Percentiles rank a stretch among this genome's conserved stretches.
Conservation (phyloP, 202 grass and related monocot genomes). For the Hordeum pubiflorum region DNA sequence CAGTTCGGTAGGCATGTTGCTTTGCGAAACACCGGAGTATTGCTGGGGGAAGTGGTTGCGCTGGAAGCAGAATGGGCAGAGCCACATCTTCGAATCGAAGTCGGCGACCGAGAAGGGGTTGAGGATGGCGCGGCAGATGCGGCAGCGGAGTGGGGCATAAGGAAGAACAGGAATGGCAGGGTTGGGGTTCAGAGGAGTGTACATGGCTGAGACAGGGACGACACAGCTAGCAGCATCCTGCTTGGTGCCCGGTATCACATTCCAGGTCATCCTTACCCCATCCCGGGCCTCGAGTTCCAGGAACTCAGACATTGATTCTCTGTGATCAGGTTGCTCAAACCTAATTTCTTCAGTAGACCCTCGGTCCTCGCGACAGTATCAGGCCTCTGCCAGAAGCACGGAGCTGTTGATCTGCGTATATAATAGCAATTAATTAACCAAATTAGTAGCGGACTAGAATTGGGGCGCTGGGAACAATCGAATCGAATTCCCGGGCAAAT, state of each 20-base stretch:
- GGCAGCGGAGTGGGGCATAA: conserved; percentile 68
- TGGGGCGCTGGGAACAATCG: not conserved
- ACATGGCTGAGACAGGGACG: conserved; percentile 64
- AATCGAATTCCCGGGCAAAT: not conserved
- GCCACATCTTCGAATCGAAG: conserved; percentile 82
- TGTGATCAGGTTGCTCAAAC: conserved; percentile 4
- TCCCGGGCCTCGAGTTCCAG: conserved; percentile 76
- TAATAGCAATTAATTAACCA: not conserved
- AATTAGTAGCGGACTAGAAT: not conserved
- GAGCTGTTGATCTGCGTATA: not conserved
- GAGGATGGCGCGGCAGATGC: conserved; percentile 76
- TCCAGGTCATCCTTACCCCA: conserved; percentile 94
- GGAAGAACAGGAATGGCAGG: conserved; percentile 53
- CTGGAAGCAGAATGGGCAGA: conserved; percentile 90
- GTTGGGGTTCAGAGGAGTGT: conserved; percentile 74
- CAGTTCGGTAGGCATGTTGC: conserved; percentile 73
- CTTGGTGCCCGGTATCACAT: conserved; percentile 80
- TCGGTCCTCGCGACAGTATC: not conserved
- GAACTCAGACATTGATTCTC: conserved; percentile 72
- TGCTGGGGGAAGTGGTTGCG: conserved; percentile 83
- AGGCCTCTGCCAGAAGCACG: not conserved
- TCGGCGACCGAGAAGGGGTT: conserved; percentile 81
- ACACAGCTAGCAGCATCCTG: conserved; percentile 60
- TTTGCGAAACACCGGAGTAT: conserved; percentile 64
- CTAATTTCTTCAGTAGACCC: not conserved